Conservation (phyloP, 331 rosid genomes). For the Arachis monticola region DNA sequence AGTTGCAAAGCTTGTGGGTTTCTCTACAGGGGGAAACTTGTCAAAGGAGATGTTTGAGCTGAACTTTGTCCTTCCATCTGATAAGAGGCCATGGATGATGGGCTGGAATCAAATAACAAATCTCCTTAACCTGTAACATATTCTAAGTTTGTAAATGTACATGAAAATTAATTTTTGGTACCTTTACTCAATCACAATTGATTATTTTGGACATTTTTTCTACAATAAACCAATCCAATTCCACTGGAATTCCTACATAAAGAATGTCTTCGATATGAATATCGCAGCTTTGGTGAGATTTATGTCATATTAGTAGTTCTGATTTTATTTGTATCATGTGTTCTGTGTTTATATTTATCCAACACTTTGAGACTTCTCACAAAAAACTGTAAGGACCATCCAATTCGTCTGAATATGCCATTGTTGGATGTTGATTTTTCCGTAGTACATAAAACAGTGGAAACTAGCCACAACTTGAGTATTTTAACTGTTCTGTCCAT, state of each 20-base stretch:
- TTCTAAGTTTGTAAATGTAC: conserved; percentile 48
- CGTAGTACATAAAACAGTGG: not conserved
- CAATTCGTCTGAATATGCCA: too few relatives aligned
- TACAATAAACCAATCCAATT: conserved; percentile 40
- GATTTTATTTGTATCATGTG: not conserved
- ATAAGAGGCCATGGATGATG: conserved; percentile 82
- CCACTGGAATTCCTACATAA: conserved; percentile 31
- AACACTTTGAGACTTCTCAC: not conserved
- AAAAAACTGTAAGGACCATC: not conserved
- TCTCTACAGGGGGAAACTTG: conserved; percentile 87
- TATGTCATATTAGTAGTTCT: not conserved
- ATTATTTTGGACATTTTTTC: conserved; percentile 40
- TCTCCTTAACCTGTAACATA: conserved; percentile 68
- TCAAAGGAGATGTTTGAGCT: conserved; percentile 98
- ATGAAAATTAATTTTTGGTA: conserved; percentile 53
- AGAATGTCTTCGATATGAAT: not conserved
- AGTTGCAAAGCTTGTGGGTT: conserved; percentile 94
- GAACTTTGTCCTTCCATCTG: conserved; percentile 88
- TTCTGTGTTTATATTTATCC: not conserved
- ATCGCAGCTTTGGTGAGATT: not conserved
- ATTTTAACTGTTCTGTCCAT: not conserved
- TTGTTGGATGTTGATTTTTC: not conserved
- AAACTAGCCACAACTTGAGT: not conserved
- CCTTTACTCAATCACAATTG: conserved; percentile 46
- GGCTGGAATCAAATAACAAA: conserved; percentile 91